These are phyloP conservation scores for Yarrowia keelungensis DNA, from an alignment of 805 yeast genomes.

Conservation along the genomic window DNA sequence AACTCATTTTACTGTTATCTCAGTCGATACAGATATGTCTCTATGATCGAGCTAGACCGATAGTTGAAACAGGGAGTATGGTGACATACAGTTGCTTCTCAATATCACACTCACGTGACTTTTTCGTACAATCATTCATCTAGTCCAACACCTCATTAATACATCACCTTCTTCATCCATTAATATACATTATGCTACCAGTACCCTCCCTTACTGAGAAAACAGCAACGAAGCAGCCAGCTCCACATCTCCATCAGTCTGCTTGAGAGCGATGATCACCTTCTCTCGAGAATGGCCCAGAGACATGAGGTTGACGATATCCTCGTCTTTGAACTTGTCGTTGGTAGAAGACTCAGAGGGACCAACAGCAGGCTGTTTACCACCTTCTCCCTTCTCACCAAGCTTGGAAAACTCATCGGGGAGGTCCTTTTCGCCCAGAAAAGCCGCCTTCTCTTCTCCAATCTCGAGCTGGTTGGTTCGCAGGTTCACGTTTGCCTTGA, in stretches of 20 bases:
- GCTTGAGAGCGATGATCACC: slow-evolving; percentile 68
- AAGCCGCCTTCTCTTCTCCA: slow-evolving; percentile 75
- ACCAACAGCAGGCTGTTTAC: slow-evolving; percentile 4
- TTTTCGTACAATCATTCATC: too few relatives aligned
- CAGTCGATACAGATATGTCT: too few relatives aligned
- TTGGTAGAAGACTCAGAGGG: background rate
- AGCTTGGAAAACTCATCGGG: slow-evolving; percentile 51
- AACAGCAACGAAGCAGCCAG: slow-evolving; percentile 84
- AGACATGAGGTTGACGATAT: slow-evolving; percentile 58
- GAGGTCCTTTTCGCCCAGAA: slow-evolving; percentile 75
- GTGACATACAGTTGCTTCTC: too few relatives aligned
- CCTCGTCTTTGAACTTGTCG: slow-evolving; percentile 49
- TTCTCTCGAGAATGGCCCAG: slow-evolving; percentile 76
- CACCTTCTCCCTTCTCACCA: slow-evolving; percentile 16
- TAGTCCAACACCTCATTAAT: too few relatives aligned
- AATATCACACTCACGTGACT: too few relatives aligned
- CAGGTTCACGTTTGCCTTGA: slow-evolving; percentile 82
- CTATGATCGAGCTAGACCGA: too few relatives aligned
- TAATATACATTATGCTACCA: too few relatives aligned
- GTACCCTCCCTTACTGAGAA: slow-evolving; percentile 21
- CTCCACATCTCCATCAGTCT: slow-evolving; percentile 79
- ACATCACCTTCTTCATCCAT: too few relatives aligned
- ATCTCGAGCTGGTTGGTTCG: slow-evolving; percentile 67
- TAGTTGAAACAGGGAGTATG: too few relatives aligned
- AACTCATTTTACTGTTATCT: too few relatives aligned